Conservation (phyloP, 768 basidiomycete genomes). For the Sporobolomyces roseus region DNA sequence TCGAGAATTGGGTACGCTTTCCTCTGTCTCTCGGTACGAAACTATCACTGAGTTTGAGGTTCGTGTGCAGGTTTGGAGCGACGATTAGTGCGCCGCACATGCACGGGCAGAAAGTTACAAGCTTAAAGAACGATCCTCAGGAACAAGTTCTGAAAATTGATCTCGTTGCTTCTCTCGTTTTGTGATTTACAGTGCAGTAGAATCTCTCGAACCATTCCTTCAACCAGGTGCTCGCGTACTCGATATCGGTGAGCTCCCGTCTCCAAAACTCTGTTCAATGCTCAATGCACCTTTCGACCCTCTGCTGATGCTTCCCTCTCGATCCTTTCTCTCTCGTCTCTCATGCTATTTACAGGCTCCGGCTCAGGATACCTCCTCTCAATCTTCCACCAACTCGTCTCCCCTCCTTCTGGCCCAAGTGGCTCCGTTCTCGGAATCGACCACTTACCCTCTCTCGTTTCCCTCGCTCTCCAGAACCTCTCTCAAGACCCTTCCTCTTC, state of each 20-base stretch:
- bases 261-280: neutral
- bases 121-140: too few relatives aligned
- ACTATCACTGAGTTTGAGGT: neutral
- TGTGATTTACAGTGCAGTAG: constrained; percentile 47
- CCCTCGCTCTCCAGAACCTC: neutral
- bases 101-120: constrained; percentile 54
- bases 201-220: constrained; percentile 70
- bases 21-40: neutral
- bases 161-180: constrained; percentile 38
- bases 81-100: constrained; percentile 98
- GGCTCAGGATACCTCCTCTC: constrained; percentile 36
- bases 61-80: constrained; percentile 69
- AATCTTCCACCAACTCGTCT: constrained; percentile 37
- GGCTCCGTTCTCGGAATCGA: constrained; percentile 75
- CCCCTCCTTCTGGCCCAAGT: neutral
- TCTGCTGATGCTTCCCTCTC: neutral
- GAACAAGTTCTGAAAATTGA: too few relatives aligned
- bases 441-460: constrained; percentile 73
- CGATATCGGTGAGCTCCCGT: constrained; percentile 56
- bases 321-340: neutral
- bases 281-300: neutral
- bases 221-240: constrained; percentile 69
- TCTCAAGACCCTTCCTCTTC: neutral
- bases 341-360: constrained; percentile 26
- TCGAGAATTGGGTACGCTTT: constrained; percentile 54